phyloP scores from a whole-genome alignment of 805 yeast species.

The Teunomyces pallodes region DNA sequence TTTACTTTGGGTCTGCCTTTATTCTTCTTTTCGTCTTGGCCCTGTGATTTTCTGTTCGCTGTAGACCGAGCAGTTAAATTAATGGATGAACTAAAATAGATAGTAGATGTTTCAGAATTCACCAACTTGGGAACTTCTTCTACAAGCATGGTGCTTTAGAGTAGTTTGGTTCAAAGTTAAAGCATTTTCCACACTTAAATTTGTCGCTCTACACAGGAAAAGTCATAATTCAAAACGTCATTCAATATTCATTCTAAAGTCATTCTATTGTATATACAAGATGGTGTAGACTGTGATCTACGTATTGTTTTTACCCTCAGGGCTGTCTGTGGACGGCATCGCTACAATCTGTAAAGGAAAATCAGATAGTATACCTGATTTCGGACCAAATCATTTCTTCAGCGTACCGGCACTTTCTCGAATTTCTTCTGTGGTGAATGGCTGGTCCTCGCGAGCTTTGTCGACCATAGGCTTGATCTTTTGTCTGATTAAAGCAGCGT shows the following conservation, averaged over 20 bases:
- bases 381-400: conserved; percentile 16
- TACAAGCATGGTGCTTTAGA: conserved; percentile 29
- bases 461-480: conserved; percentile 82
- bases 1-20: conserved; percentile 42
- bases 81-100: conserved; percentile 41
- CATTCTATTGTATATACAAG: too few relatives aligned
- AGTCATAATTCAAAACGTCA: too few relatives aligned
- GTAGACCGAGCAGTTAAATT: conserved; percentile 40
- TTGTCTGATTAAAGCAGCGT: conserved; percentile 62
- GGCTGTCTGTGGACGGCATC: too few relatives aligned
- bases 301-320: too few relatives aligned
- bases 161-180: not conserved
- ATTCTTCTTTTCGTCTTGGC: conserved; percentile 19
- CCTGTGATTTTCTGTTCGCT: conserved; percentile 14
- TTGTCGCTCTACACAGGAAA: too few relatives aligned
- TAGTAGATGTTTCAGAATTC: conserved; percentile 31
- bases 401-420: conserved; percentile 24
- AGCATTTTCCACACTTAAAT: too few relatives aligned
- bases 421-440: conserved; percentile 49
- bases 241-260: too few relatives aligned
- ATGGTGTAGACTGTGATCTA: too few relatives aligned
- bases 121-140: conserved; percentile 40
- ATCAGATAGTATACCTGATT: not conserved
- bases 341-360: too few relatives aligned
- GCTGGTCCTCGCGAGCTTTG: conserved; percentile 87